phyloP scores from a whole-genome alignment of 257 asterid species.

The Solanum chmielewskii region DNA sequence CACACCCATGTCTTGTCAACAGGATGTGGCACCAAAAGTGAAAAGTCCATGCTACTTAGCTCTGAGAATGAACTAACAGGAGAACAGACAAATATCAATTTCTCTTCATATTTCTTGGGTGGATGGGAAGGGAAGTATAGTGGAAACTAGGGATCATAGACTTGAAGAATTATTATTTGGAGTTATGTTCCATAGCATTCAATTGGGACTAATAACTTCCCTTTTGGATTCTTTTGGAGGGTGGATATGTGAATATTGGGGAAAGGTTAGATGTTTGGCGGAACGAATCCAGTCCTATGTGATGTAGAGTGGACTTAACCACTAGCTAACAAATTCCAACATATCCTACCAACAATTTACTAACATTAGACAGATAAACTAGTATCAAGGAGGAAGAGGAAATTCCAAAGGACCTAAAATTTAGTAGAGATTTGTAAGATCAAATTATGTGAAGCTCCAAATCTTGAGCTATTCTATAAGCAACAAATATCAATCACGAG shows the following conservation, averaged over 20 bases:
- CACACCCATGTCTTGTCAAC: background rate
- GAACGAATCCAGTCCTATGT: background rate
- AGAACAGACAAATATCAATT: background rate
- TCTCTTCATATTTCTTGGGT: background rate
- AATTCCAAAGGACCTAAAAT: background rate
- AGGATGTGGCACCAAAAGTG: background rate
- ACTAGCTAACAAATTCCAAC: background rate
- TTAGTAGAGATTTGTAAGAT: background rate
- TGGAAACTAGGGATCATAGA: background rate
- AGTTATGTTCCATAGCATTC: background rate
- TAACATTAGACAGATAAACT: background rate
- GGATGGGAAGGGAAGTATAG: background rate
- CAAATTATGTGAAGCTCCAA: background rate
- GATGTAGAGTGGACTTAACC: background rate
- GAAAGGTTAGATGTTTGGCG: background rate
- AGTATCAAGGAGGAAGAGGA: background rate
- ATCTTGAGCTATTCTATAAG: background rate
- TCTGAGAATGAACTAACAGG: background rate
- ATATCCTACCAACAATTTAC: background rate
- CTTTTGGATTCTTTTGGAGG: background rate
- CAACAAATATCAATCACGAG: background rate
- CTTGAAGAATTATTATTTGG: background rate
- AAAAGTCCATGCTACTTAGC: background rate
- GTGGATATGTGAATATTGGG: background rate
- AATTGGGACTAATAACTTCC: background rate